phyloP scores from a whole-genome alignment of 495 filamentous ascomycete genomes.

The Penicillium chermesinum region DNA sequence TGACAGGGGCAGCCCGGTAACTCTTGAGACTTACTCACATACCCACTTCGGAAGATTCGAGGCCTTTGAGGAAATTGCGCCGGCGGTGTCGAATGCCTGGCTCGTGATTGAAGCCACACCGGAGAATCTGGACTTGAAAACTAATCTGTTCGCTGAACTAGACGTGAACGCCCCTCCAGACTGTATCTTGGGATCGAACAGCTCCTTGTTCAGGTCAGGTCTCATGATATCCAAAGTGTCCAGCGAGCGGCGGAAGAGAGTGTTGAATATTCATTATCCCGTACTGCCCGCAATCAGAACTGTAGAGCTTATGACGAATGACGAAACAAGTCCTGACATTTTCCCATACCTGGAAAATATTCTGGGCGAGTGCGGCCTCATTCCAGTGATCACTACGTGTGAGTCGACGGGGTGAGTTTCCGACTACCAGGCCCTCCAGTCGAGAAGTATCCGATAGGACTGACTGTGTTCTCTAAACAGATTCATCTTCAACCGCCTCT shows the following conservation, averaged over 20 bases:
- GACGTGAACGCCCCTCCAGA: constrained; percentile 36
- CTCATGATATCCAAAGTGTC: constrained; percentile 20
- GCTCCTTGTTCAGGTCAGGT: constrained; percentile 26
- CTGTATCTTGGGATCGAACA: constrained; percentile 47
- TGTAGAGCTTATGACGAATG: constrained; percentile 55
- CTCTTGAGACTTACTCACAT: constrained; percentile 6
- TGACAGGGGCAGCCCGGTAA: not conserved
- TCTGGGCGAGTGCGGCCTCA: constrained; percentile 38
- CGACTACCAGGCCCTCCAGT: not conserved
- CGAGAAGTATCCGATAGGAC: too few relatives aligned
- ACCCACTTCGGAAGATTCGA: constrained; percentile 15
- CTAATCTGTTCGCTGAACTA: constrained; percentile 36
- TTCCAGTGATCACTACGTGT: constrained; percentile 28
- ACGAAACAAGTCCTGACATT: constrained; percentile 39
- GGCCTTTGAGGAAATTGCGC: constrained; percentile 19
- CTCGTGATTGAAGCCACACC: constrained; percentile 51
- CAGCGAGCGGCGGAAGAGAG: constrained; percentile 12
- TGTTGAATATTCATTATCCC: constrained; percentile 48
- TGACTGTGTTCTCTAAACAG: constrained; percentile 6
- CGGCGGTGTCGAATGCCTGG: constrained; percentile 26
- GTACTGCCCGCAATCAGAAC: constrained; percentile 45
- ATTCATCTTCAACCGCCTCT: constrained; percentile 55
- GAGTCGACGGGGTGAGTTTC: constrained; percentile 46
- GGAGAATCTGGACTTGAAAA: constrained; percentile 47
- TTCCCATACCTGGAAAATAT: constrained; percentile 38